A percentile compares a stretch with the other conserved stretches of the same genome.
These are phyloP conservation scores for Francoa sonchifolia DNA, from an alignment of 441 rosid genomes.

Conservation along the genomic window DNA sequence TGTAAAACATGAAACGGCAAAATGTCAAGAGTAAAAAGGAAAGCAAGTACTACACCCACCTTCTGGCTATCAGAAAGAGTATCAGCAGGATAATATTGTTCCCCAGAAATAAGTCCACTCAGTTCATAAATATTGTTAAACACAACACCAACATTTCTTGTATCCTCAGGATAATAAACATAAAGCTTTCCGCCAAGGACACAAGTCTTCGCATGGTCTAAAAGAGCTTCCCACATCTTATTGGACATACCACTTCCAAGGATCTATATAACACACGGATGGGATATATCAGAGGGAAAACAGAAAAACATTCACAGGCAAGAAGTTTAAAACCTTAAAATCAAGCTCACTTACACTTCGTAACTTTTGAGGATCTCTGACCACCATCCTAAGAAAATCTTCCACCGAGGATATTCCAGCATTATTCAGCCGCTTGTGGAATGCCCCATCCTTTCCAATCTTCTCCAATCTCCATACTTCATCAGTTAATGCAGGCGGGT, in stretches of 20 bases:
- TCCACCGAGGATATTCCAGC: conserved; percentile 47
- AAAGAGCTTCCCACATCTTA: conserved; percentile 97
- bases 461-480: conserved; percentile 99
- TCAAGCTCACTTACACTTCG: conserved; percentile 52
- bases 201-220: conserved; percentile 96
- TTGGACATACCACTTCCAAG: conserved; percentile 99
- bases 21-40: conserved; percentile 2
- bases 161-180: conserved; percentile 72
- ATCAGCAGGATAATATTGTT: no score
- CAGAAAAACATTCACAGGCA: not conserved
- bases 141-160: conserved; percentile 64
- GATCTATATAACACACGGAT: conserved; percentile 34
- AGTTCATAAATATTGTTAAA: conserved; percentile 82
- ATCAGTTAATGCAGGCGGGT: conserved; percentile 81
- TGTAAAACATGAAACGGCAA: not conserved
- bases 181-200: conserved; percentile 66
- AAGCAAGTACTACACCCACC: conserved; percentile 31
- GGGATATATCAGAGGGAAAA: not conserved
- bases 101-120: conserved; percentile 77
- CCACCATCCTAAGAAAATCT: conserved; percentile 68
- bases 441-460: conserved; percentile 97
- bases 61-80: no score
- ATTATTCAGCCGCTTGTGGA: conserved; percentile 68
- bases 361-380: conserved; percentile 54
- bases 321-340: conserved; percentile 6